Conservation (phyloP, 345 rosid genomes). For the Kandelia obovata region DNA sequence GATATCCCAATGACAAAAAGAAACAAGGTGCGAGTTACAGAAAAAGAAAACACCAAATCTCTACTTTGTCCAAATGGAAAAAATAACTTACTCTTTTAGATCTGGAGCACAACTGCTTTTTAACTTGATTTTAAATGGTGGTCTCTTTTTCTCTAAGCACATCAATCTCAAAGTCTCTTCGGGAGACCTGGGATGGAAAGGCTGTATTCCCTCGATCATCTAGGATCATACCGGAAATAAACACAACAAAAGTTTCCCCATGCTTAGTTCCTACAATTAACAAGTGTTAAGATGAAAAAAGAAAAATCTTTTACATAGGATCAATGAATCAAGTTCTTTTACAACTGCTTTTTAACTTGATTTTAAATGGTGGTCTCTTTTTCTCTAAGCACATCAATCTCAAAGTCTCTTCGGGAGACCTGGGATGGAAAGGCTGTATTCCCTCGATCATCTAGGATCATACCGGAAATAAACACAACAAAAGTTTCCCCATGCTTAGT, state of each 20-base stretch:
- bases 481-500: neutral
- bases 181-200: slow-evolving; percentile 65
- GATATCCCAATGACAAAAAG: too few species aligned
- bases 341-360: slow-evolving; percentile 48
- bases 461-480: slow-evolving; percentile 10
- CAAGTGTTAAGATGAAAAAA: neutral
- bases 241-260: slow-evolving; percentile 4
- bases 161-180: slow-evolving; percentile 64
- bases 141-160: slow-evolving; percentile 69
- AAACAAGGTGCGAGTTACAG: neutral
- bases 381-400: slow-evolving; percentile 64
- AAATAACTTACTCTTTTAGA: slow-evolving; percentile 66
- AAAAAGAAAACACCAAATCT: too few species aligned
- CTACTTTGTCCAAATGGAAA: neutral
- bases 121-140: slow-evolving; percentile 57
- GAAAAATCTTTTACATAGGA: neutral
- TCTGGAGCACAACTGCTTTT: slow-evolving; percentile 67
- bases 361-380: slow-evolving; percentile 64
- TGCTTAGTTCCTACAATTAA: neutral
- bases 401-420: slow-evolving; percentile 59
- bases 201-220: slow-evolving; percentile 86
- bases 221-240: slow-evolving; percentile 26
- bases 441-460: slow-evolving; percentile 80
- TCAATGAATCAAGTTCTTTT: neutral
- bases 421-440: slow-evolving; percentile 68